phyloP scores from a whole-genome alignment of 345 rosid genomes.

The Luvunga scandens region DNA sequence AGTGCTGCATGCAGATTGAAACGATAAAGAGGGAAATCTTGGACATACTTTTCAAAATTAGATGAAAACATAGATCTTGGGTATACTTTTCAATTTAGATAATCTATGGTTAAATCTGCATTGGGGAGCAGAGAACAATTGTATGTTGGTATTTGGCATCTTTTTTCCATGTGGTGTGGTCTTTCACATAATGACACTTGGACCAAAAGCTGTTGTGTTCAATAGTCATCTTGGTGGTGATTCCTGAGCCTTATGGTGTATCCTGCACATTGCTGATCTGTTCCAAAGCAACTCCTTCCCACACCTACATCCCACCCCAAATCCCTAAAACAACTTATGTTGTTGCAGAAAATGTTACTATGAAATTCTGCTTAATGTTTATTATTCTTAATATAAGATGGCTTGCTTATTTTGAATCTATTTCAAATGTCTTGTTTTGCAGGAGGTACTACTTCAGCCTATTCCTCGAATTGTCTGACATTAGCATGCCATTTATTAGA shows the following conservation, averaged over 20 bases:
- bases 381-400: neutral
- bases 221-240: neutral
- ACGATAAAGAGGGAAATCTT: neutral
- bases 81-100: neutral
- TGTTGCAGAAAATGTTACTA: neutral
- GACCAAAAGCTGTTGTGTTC: neutral
- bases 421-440: conserved; percentile 16
- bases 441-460: conserved; percentile 92
- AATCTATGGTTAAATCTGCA: neutral
- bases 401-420: conserved; percentile 8
- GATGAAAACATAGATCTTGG: neutral
- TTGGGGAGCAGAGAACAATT: neutral
- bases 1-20: neutral
- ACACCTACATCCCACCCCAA: no score
- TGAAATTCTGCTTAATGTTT: neutral
- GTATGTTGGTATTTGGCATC: neutral
- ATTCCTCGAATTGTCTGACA: conserved; percentile 81
- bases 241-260: neutral
- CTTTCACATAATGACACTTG: neutral
- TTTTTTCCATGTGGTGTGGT: neutral
- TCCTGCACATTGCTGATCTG: neutral
- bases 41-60: neutral
- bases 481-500: conserved; percentile 69
- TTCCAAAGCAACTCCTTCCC: neutral
- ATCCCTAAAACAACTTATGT: neutral